Base-by-base conservation (phyloP, 805 yeast genomes). In the Candida sanyiensis region DNA sequence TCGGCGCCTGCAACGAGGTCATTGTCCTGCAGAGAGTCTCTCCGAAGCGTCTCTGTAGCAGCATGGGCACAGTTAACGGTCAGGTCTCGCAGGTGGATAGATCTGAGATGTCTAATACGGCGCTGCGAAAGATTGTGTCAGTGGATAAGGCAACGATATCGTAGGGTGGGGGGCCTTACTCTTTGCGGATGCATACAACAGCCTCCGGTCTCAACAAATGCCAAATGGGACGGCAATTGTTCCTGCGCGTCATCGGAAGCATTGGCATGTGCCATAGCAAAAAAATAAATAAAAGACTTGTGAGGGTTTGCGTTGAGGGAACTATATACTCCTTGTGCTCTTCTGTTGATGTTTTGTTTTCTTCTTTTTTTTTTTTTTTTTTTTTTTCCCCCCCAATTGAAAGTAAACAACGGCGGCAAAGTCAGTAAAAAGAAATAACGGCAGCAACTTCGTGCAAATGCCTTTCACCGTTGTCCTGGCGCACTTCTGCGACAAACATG, bases 401-500 rank as follows among this genome's bases (percentile, higher is more conserved):
- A 22, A 8, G 25, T 11, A 22, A 11, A 8, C 8, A 22, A 22
- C 8, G 25, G 25, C 25, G 11, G 25, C 11, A 11, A 22, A 22
- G 8, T 8, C 25, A 11, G 8, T 11, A 11, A 22, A 22, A 22
- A 22, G 29, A 15, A 7, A 17, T 20, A 40, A n/a, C n/a, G n/a
- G n/a, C n/a, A n/a, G n/a, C n/a, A n/a, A n/a, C n/a, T n/a, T n/a
- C n/a, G n/a, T n/a, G n/a, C n/a, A n/a, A n/a, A n/a, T n/a, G n/a
- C n/a, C n/a, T n/a, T 73, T 62, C 52, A 70, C 72, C 9, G 58
- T 77, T 8, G 66, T 83, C 16, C 55, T 83, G 34, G 80, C 86
- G 0, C 90, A 83, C 54, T 83, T 83, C 57, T 83, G 90, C 57
- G 90, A 83, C 58, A 70, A 76, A 17, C 89, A 83, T 53, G 90